Evolutionary conservation across 768 basidiomycete genomes (phyloP).

Genomic region (Tephrocybe sp.): DNA sequence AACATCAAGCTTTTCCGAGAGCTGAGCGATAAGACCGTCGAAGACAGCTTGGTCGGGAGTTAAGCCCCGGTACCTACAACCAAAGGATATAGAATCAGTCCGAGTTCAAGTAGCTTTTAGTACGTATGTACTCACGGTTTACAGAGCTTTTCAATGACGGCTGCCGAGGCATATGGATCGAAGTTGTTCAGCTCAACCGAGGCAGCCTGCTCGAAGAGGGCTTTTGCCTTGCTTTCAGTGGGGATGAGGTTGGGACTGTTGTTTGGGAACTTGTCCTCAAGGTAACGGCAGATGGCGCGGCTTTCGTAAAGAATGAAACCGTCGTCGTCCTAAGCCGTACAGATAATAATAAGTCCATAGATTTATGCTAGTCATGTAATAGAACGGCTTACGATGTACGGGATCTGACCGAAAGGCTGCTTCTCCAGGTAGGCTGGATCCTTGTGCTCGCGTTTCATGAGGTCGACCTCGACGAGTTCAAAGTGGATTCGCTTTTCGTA

Average conservation of each 20-base stretch:
- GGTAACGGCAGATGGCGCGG: slow-evolving; percentile 50
- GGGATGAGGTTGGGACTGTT: slow-evolving; percentile 55
- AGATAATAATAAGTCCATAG: too few species aligned
- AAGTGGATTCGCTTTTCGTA: slow-evolving; percentile 58
- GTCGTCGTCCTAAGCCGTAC: slow-evolving; percentile 20
- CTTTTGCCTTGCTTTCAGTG: slow-evolving; percentile 30
- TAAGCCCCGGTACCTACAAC: slow-evolving; percentile 6
- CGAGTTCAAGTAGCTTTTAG: too few species aligned
- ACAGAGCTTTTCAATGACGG: slow-evolving; percentile 47
- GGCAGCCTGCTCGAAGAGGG: slow-evolving; percentile 50
- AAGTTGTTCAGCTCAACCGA: slow-evolving; percentile 55
- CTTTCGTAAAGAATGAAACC: slow-evolving; percentile 33
- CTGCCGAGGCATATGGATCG: slow-evolving; percentile 38
- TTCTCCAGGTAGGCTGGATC: slow-evolving; percentile 25
- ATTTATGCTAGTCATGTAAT: background rate
- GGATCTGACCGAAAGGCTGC: slow-evolving; percentile 54
- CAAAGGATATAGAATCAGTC: too few species aligned
- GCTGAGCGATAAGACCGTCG: slow-evolving; percentile 23
- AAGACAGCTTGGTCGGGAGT: slow-evolving; percentile 13
- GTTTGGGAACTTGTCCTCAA: slow-evolving; percentile 43
- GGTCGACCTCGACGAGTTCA: slow-evolving; percentile 43
- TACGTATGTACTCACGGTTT: slow-evolving; percentile 36
- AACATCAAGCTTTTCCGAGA: slow-evolving; percentile 40
- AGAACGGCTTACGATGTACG: slow-evolving; percentile 19
- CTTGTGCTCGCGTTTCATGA: slow-evolving; percentile 43